phyloP scores from a whole-genome alignment of 2,329 filamentous ascomycete genomes.

The Mollisiaceae sp. region DNA sequence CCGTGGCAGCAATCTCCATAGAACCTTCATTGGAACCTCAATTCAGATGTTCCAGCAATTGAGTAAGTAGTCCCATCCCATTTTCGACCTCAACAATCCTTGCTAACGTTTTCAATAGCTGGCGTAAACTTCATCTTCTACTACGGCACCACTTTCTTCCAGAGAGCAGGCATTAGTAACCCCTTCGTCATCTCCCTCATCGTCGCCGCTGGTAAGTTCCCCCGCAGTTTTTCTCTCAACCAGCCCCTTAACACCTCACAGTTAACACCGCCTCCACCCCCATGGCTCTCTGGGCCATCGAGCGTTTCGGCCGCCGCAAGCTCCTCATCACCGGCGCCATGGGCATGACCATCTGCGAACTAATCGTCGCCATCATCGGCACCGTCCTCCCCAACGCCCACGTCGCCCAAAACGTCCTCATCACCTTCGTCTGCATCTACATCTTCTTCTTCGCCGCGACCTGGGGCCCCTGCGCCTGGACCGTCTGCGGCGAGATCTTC shows the following conservation, averaged over 20 bases:
- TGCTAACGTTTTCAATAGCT: conserved; percentile 51
- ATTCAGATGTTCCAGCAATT: conserved; percentile 81
- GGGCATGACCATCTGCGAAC: conserved; percentile 85
- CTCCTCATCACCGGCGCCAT: conserved; percentile 78
- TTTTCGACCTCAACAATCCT: background rate
- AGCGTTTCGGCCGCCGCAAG: conserved; percentile 78
- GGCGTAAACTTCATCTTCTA: conserved; percentile 94
- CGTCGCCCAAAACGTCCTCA: conserved; percentile 36
- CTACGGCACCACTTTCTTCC: conserved; percentile 89
- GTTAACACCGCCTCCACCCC: conserved; percentile 87
- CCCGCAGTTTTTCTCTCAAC: background rate
- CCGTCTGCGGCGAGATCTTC: conserved; percentile 86
- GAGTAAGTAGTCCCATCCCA: conserved; percentile 41
- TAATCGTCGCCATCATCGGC: conserved; percentile 73
- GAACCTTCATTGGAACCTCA: conserved; percentile 73
- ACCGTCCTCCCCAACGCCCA: conserved; percentile 63
- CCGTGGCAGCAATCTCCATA: conserved; percentile 69
- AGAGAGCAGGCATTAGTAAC: conserved; percentile 73
- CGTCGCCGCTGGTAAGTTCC: conserved; percentile 58
- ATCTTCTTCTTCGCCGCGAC: conserved; percentile 86
- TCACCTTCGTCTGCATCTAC: conserved; percentile 76
- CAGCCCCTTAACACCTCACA: background rate
- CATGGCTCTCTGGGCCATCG: conserved; percentile 79
- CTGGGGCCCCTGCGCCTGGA: conserved; percentile 74
- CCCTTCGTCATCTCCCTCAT: conserved; percentile 86